phyloP scores from a whole-genome alignment of 139 green algal genomes.

The Deuterostichococcus epilithicus region DNA sequence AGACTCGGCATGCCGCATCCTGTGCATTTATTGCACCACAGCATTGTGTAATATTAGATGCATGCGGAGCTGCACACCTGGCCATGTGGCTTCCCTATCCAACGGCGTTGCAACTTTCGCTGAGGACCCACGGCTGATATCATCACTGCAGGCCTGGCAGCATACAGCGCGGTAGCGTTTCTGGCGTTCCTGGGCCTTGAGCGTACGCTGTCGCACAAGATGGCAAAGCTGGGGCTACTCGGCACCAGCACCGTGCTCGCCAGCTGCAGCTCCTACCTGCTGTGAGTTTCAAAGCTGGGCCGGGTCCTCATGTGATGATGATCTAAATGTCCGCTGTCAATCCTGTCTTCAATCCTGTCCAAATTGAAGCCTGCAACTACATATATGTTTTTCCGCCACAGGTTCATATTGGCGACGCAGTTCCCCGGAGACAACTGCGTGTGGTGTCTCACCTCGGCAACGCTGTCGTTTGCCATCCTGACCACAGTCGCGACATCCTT shows the following conservation, averaged over 20 bases:
- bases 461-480: conserved; percentile 48
- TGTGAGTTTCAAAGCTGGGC: conserved; percentile 47
- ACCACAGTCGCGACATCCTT: conserved; percentile 1
- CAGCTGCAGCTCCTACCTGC: conserved; percentile 60
- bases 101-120: not conserved
- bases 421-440: conserved; percentile 62
- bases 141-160: conserved; percentile 29
- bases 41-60: not conserved
- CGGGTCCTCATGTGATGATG: too few relatives aligned
- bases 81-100: not conserved
- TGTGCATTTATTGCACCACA: not conserved
- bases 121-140: not conserved
- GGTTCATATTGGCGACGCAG: conserved; percentile 55
- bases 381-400: too few relatives aligned
- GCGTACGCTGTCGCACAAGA: not conserved
- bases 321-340: too few relatives aligned
- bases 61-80: not conserved
- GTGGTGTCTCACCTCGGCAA: conserved; percentile 75
- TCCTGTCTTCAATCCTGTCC: too few relatives aligned
- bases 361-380: too few relatives aligned
- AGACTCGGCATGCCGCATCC: not conserved
- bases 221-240: conserved; percentile 22
- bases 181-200: conserved; percentile 22
- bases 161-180: conserved; percentile 56
- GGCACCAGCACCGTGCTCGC: conserved; percentile 53